A percentile compares a stretch with the other conserved stretches of the same genome.
Evolutionary conservation across 2,329 filamentous ascomycete genomes (phyloP).

Genomic region (Colletotrichum somersetense): DNA sequence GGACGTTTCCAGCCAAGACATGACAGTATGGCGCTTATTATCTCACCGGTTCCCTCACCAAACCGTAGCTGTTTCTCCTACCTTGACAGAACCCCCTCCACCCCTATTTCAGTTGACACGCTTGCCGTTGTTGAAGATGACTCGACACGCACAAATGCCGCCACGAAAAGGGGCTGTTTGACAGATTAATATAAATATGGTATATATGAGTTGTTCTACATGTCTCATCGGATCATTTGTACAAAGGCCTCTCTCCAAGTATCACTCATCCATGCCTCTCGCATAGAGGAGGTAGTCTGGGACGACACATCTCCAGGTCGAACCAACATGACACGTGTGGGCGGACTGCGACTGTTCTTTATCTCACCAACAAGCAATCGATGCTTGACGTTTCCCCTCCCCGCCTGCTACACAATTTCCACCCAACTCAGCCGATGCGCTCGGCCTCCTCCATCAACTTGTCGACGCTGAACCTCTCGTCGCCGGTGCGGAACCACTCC

Average conservation of each 20-base stretch:
- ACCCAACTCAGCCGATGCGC: constrained; percentile 68
- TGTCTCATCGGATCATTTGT: constrained; percentile 20
- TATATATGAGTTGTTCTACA: constrained; percentile 34
- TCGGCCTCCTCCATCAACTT: constrained; percentile 90
- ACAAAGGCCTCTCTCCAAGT: background rate
- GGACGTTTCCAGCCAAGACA: background rate
- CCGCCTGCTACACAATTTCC: background rate
- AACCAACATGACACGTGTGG: background rate
- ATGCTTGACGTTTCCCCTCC: background rate
- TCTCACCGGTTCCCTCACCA: background rate
- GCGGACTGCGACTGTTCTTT: background rate
- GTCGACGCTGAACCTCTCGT: constrained; percentile 84
- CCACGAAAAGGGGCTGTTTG: background rate
- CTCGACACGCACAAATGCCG: background rate
- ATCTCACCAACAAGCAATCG: background rate
- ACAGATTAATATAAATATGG: constrained; percentile 8
- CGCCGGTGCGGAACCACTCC: constrained; percentile 85
- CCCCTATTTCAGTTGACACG: background rate
- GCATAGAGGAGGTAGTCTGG: background rate
- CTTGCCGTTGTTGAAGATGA: no score
- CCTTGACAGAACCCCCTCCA: background rate
- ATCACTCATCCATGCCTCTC: background rate
- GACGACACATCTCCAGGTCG: background rate
- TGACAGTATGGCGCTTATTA: background rate
- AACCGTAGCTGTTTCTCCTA: background rate